Base-by-base conservation (phyloP, 1,284 basidiomycete species). In the Rhodotorula sp. region DNA sequence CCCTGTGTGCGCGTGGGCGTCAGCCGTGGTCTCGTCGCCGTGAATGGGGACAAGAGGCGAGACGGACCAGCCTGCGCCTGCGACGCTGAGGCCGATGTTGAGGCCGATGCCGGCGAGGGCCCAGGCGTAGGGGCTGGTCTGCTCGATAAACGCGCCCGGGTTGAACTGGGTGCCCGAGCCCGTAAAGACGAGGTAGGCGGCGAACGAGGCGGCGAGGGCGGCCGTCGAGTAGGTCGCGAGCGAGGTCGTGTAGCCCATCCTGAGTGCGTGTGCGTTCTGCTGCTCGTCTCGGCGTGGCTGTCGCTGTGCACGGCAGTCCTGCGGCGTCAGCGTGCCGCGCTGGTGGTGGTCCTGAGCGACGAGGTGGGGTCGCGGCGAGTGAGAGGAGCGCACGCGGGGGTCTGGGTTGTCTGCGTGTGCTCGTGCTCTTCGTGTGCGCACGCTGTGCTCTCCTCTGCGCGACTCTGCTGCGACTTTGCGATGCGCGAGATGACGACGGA, bases 61-160 rank as follows among this genome's bases (percentile, higher is more conserved):
- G 57, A 85, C 90, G 75, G 72, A 96, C 96, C 96, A 98, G 82
- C 91, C 96, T 59, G 96, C 96, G 70, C 96, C 97, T 9, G 94
- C 83, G 10, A 97, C 95, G 78, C 91, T 94, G 59, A 99, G 81
- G 4, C 97, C 96, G 72, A 97, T 93, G 80, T 93, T 97, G 56
- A 98, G 85, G 49, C 91, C 94, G 70, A 98, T 91, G 14, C 96
- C 96, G 8, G 89, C 87, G 71, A 93, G 86, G 1, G 91, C 95
- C 93, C 93, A 98, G 27, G 89, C 88, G 82, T 93, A 97, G 0
- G 97, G 97, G 80, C 89, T 93, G 19, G 92, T 90, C 84, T 97
- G 91, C 80, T 94, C 93, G 54, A 99, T 86, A 85, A 94, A 97
- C 66, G 88, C 87, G 61, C 93, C 94, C 74, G 93, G 88, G 81